phyloP scores from a whole-genome alignment of 805 yeast genomes.

The Yamadazyma paraphyllophila region DNA sequence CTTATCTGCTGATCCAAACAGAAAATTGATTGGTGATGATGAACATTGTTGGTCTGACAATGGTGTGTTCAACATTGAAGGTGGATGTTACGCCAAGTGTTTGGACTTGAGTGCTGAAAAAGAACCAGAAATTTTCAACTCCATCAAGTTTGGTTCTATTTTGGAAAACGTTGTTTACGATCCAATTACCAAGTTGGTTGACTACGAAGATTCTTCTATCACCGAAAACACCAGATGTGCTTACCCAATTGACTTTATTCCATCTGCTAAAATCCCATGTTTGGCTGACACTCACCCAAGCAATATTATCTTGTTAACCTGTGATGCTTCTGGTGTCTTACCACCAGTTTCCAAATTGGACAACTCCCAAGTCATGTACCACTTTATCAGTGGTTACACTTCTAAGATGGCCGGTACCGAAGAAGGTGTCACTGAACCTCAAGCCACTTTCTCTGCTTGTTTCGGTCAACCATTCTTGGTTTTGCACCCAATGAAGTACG shows the following conservation, averaged over 20 bases:
- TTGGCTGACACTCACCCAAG: conserved; percentile 86
- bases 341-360: conserved; percentile 95
- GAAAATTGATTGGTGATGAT: conserved; percentile 94
- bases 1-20: conserved; percentile 91
- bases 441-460: conserved; percentile 97
- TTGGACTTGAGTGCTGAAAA: conserved; percentile 83
- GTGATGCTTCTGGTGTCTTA: conserved; percentile 97
- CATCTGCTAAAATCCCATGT: conserved; percentile 96
- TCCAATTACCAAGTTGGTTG: conserved; percentile 73
- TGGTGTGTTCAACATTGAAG: conserved; percentile 98
- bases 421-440: conserved; percentile 97
- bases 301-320: conserved; percentile 86
- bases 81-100: conserved; percentile 99
- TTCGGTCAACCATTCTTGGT: conserved; percentile 99
- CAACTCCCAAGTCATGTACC: conserved; percentile 97
- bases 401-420: conserved; percentile 99
- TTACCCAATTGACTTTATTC: conserved; percentile 95
- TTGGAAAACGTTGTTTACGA: conserved; percentile 92
- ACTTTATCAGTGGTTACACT: conserved; percentile 96
- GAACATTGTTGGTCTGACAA: conserved; percentile 99
- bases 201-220: conserved; percentile 74
- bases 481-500: conserved; percentile 96
- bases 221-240: conserved; percentile 99
- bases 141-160: conserved; percentile 91
- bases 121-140: conserved; percentile 97